Evolutionary conservation across 768 basidiomycete species (phyloP).

Genomic region (Mycena rosella): DNA sequence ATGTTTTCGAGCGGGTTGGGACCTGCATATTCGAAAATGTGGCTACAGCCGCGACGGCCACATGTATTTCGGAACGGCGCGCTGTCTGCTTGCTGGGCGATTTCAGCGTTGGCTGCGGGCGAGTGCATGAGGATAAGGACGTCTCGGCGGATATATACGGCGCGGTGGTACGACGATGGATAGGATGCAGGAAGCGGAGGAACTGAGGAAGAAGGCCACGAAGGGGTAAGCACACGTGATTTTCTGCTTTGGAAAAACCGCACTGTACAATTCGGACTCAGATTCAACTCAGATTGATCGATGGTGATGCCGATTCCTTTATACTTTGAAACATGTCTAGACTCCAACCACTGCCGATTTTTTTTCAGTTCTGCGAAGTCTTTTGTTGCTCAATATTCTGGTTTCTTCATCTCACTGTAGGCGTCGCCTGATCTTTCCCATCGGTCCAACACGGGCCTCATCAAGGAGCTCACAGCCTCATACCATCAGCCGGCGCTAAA

Average conservation of each 20-base stretch:
- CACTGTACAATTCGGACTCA: slow-evolving; percentile 7
- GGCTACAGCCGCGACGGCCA: slow-evolving; percentile 14
- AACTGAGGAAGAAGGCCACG: not conserved
- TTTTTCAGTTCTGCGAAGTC: not conserved
- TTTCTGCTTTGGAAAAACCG: too few species aligned
- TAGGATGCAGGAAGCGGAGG: not conserved
- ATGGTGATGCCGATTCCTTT: slow-evolving; percentile 11
- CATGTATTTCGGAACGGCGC: slow-evolving; percentile 1
- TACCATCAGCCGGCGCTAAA: slow-evolving; percentile 5
- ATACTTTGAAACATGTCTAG: not conserved
- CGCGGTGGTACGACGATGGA: too few species aligned
- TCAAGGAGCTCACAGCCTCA: slow-evolving; percentile 9
- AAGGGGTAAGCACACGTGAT: not conserved
- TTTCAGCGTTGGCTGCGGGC: not conserved
- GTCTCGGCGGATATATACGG: not conserved
- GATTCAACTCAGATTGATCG: slow-evolving; percentile 2
- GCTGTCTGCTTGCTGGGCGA: not conserved
- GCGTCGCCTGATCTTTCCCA: too few species aligned
- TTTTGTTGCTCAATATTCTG: not conserved
- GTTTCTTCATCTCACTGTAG: too few species aligned
- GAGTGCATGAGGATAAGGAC: not conserved
- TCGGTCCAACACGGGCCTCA: not conserved
- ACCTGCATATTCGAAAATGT: slow-evolving; percentile 16
- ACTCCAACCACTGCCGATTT: too few species aligned
- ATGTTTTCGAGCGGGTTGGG: slow-evolving; percentile 16